These are phyloP conservation scores for Omphalea diandra DNA, from an alignment of 441 rosid genomes.

Conservation along the genomic window DNA sequence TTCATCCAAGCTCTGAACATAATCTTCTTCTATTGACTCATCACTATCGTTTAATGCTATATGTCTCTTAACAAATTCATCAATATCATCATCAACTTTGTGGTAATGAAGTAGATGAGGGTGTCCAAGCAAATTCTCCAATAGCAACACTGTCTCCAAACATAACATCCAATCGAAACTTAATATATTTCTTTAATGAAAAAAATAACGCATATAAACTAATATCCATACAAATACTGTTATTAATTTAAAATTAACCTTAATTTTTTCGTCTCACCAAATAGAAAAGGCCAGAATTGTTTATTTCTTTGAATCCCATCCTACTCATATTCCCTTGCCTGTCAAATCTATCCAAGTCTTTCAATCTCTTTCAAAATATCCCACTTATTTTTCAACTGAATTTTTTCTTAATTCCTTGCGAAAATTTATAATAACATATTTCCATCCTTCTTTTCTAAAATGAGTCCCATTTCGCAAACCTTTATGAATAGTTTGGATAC, in stretches of 20 bases:
- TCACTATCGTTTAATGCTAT: not conserved
- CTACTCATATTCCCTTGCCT: not conserved
- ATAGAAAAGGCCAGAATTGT: not conserved
- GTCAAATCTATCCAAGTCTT: no score
- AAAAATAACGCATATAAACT: no score
- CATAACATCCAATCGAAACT: not conserved
- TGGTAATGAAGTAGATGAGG: not conserved
- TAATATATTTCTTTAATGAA: no score
- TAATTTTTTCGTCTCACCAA: not conserved
- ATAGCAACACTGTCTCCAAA: not conserved
- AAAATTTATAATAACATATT: no score
- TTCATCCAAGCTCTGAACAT: not conserved
- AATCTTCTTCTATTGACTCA: not conserved
- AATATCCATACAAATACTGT: no score
- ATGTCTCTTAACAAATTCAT: not conserved
- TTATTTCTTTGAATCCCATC: not conserved
- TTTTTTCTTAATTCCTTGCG: no score
- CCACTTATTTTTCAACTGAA: no score
- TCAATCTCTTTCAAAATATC: no score
- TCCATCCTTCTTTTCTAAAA: no score
- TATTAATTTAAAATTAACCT: not conserved
- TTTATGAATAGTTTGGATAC: no score
- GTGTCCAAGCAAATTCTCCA: not conserved
- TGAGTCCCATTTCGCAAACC: no score
- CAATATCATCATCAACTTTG: not conserved